phyloP scores from a whole-genome alignment of 225 moss, liverwort and hornwort species.

The Bryoerythrophyllum caledonicum region DNA sequence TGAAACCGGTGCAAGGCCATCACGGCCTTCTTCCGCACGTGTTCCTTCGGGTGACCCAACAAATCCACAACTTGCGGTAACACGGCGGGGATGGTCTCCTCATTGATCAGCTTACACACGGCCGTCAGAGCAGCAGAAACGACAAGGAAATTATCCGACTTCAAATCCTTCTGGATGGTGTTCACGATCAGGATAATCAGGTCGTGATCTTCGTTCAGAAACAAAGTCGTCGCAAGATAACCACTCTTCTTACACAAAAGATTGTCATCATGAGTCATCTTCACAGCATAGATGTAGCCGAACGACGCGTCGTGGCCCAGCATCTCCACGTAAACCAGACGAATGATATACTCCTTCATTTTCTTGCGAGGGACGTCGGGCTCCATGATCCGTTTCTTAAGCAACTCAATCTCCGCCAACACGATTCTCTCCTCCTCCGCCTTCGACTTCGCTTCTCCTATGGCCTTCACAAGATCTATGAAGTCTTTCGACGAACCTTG shows the following conservation, averaged over 20 bases:
- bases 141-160: conserved; percentile 84
- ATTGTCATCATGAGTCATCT: conserved; percentile 98
- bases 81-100: conserved; percentile 94
- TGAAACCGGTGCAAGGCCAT: conserved; percentile 97
- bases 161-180: conserved; percentile 97
- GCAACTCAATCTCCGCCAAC: conserved; percentile 72
- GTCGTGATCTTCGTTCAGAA: conserved; percentile 94
- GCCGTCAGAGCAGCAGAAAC: conserved; percentile 91
- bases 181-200: conserved; percentile 97
- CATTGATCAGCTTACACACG: conserved; percentile 95
- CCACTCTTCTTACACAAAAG: conserved; percentile 85
- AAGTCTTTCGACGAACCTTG: conserved; percentile 90
- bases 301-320: conserved; percentile 99
- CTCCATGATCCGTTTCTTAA: conserved; percentile 83
- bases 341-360: conserved; percentile 98
- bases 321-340: conserved; percentile 99
- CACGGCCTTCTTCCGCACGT: conserved; percentile 92
- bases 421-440: conserved; percentile 98
- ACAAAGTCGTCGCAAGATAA: conserved; percentile 89
- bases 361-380: conserved; percentile 96
- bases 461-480: conserved; percentile 90
- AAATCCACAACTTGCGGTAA: conserved; percentile 90
- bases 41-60: conserved; percentile 85
- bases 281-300: conserved; percentile 92
- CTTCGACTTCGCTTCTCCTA: conserved; percentile 98